phyloP scores from a whole-genome alignment of 1,139 yeast genomes.

The Yamadazyma epiphylla region DNA sequence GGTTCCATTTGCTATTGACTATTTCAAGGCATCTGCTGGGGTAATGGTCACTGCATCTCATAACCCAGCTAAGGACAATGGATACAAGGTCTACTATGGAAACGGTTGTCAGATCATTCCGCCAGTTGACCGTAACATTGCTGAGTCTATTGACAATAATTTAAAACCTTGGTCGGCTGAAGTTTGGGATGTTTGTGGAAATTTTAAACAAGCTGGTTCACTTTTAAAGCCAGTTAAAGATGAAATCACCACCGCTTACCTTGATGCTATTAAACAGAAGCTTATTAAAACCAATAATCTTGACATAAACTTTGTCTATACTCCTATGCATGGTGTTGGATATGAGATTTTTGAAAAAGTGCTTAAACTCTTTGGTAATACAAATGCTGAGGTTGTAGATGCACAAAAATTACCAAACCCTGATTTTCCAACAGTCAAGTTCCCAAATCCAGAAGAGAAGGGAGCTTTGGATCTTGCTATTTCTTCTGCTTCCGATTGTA shows the following conservation, averaged over 20 bases:
- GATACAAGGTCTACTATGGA: conserved; percentile 89
- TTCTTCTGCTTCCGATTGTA: conserved; percentile 41
- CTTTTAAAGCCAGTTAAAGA: conserved; percentile 24
- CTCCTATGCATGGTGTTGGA: conserved; percentile 97
- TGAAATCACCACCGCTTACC: conserved; percentile 33
- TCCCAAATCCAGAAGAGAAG: conserved; percentile 95
- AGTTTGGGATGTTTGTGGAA: conserved; percentile 46
- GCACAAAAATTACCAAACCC: conserved; percentile 81
- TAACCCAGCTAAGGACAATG: conserved; percentile 90
- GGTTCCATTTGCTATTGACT: conserved; percentile 83
- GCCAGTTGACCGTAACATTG: conserved; percentile 79
- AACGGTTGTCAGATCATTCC: conserved; percentile 97
- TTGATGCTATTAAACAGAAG: conserved; percentile 23
- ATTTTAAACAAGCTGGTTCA: conserved; percentile 24
- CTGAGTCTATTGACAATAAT: conserved; percentile 56
- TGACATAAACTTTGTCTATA: conserved; percentile 60
- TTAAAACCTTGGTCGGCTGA: conserved; percentile 53
- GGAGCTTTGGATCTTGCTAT: conserved; percentile 84
- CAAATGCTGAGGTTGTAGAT: conserved; percentile 31
- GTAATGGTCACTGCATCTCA: conserved; percentile 97
- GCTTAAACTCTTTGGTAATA: conserved; percentile 21
- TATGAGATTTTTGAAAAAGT: conserved; percentile 40
- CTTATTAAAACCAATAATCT: conserved; percentile 20
- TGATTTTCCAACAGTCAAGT: conserved; percentile 73
- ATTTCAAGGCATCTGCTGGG: conserved; percentile 66